Percentiles rank a stretch among this genome's conserved stretches.
phyloP scores from a whole-genome alignment of 1,284 basidiomycete genomes.

The Agaricales sp. region DNA sequence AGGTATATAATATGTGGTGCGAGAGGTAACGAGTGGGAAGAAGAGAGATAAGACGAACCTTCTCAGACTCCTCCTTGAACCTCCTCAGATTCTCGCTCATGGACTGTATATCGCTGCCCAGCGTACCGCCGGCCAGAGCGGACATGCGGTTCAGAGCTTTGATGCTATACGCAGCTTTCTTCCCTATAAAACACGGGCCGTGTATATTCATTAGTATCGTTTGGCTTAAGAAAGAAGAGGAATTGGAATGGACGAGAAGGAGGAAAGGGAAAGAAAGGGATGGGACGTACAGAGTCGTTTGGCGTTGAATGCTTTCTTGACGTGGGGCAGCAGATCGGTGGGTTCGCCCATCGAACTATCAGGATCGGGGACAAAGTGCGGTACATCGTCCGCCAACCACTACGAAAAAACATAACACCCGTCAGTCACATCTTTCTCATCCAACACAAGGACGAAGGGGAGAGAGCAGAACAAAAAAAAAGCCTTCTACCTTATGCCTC shows the following conservation, averaged over 20 bases:
- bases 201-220: no score
- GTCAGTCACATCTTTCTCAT: background rate
- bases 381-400: constrained; percentile 66
- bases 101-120: constrained; percentile 34
- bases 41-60: constrained; percentile 24
- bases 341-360: constrained; percentile 48
- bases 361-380: constrained; percentile 65
- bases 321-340: constrained; percentile 78
- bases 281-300: constrained; percentile 67
- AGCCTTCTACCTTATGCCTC: constrained; percentile 39
- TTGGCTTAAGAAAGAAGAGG: background rate
- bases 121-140: constrained; percentile 30
- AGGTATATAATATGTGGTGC: background rate
- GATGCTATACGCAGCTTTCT: constrained; percentile 79
- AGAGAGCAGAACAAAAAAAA: background rate
- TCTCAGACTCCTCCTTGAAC: constrained; percentile 77
- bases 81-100: constrained; percentile 55
- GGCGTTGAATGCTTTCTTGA: constrained; percentile 84
- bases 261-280: constrained; percentile 5
- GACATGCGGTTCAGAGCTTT: constrained; percentile 78
- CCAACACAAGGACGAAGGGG: background rate
- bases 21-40: background rate
- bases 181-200: constrained; percentile 48
- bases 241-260: constrained; percentile 5
- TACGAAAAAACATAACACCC: constrained; percentile 10